A percentile compares a stretch with the other conserved stretches of the same genome.
phyloP scores from a whole-genome alignment of 306 rosid species.

The Trifolium dubium region DNA sequence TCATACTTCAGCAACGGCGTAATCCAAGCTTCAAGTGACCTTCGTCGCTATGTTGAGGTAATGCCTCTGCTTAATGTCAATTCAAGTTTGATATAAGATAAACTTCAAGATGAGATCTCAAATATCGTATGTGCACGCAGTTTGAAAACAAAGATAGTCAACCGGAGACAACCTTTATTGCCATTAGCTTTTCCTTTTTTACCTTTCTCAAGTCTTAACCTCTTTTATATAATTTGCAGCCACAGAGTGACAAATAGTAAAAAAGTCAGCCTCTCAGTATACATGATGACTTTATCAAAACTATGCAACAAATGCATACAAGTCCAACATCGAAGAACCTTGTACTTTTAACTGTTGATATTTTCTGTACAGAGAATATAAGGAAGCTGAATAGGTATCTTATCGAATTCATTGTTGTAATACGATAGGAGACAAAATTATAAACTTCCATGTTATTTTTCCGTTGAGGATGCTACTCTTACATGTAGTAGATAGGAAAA shows the following conservation, averaged over 20 bases:
- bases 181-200: constrained; percentile 2
- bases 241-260: constrained; percentile 25
- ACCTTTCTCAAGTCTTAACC: constrained; percentile 9
- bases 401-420: constrained; percentile 32
- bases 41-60: constrained; percentile 59
- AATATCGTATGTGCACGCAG: background rate
- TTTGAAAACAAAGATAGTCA: constrained; percentile 13
- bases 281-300: constrained; percentile 30
- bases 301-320: constrained; percentile 10
- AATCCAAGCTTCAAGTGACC: constrained; percentile 67
- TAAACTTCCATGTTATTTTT: constrained; percentile 17
- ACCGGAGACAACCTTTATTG: background rate
- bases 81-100: constrained; percentile 34
- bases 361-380: constrained; percentile 18
- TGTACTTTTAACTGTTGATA: constrained; percentile 11
- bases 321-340: constrained; percentile 26
- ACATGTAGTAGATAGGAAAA: constrained; percentile 24
- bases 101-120: background rate
- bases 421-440: constrained; percentile 22
- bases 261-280: constrained; percentile 30
- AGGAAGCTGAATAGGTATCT: constrained; percentile 22
- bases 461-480: constrained; percentile 14
- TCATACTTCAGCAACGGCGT: constrained; percentile 78
- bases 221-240: constrained; percentile 47
- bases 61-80: constrained; percentile 31